Evolutionary conservation across 2,329 filamentous ascomycete species (phyloP), one percentile per base, ranked within the genome.

Genomic region (Sclerotiophoma versabilis): DNA sequence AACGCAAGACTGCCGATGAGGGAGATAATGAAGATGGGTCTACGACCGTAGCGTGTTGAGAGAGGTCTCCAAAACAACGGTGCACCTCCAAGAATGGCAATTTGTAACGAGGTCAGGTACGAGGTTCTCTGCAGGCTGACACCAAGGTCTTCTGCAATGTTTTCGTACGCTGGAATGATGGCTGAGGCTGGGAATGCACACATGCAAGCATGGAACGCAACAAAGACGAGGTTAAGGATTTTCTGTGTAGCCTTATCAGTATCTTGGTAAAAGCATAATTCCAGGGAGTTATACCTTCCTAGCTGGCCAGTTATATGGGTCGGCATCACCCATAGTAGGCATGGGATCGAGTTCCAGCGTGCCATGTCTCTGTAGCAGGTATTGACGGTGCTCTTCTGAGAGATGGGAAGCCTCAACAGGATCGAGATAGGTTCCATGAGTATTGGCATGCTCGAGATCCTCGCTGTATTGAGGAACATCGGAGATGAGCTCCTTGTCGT

Each of bases 121-220:
- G 77, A 80, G 0, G 81, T 76, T 2, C 70, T 69, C 44, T 83
- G 81, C 1, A 86, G 66, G 10, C 74, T 76, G 32, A 81, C 76
- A 15, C 71, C 71, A 2, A 86, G 69, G 38, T 85, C 83, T 25
- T 74, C 69, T 2, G 82, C 76, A 25, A 87, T 85, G 19, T 77
- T 73, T 38, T 79, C 76, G 62, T 81, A 86, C 4, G 82, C 83
- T 2, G 81, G 79, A 54, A 83, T 81, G 58, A 86, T 84, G 4
- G 77, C 71, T 0, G 82, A 77, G 0, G 83, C 81, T 1, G 77
- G 82, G 58, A 86, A 85, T 1, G 81, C 83, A 37, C 78, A 77
- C 80, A 85, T 85, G 69, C 80, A 80, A 23, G 82, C 81, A 50
- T 86, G 82, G 62, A 84, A 83, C 0, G 82, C 80, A 14, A 87